These are phyloP conservation scores for Linaria vulgaris DNA, from an alignment of 257 asterid species.

Conservation along the genomic window DNA sequence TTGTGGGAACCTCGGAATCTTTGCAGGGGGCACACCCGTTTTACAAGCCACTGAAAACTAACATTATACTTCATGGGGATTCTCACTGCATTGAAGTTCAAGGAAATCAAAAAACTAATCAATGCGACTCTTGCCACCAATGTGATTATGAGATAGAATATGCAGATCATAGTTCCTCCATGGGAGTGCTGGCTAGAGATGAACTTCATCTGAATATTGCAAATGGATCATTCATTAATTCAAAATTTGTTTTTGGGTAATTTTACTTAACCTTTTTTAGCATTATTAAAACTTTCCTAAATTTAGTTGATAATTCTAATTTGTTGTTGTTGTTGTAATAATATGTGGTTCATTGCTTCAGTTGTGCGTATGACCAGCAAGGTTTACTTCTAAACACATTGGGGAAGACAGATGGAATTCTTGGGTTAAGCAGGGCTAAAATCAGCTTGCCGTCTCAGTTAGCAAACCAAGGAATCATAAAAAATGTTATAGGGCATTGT, in stretches of 20 bases:
- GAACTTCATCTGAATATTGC: slow-evolving; percentile 51
- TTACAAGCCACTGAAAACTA: slow-evolving; percentile 56
- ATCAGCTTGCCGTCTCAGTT: slow-evolving; percentile 74
- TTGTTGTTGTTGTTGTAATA: too few relatives aligned
- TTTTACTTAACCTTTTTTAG: slow-evolving; percentile 7
- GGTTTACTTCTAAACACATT: slow-evolving; percentile 64
- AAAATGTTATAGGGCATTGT: slow-evolving; percentile 71
- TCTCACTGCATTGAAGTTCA: slow-evolving; percentile 59
- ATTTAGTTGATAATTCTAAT: slow-evolving; percentile 2
- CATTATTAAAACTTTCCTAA: slow-evolving; percentile 3
- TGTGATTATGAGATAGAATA: slow-evolving; percentile 81
- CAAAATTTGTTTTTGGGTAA: slow-evolving; percentile 66
- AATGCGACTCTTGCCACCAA: slow-evolving; percentile 53
- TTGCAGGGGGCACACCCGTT: slow-evolving; percentile 78
- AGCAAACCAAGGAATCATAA: slow-evolving; percentile 52
- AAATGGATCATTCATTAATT: slow-evolving; percentile 54
- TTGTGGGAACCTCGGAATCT: slow-evolving; percentile 15
- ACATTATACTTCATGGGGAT: slow-evolving; percentile 47
- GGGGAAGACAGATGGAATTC: slow-evolving; percentile 70
- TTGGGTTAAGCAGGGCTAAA: slow-evolving; percentile 70
- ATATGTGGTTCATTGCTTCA: slow-evolving; percentile 31
- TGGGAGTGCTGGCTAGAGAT: slow-evolving; percentile 75
- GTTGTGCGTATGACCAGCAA: slow-evolving; percentile 83
- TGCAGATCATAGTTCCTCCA: slow-evolving; percentile 76
- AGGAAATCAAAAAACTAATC: slow-evolving; percentile 29